Percentiles rank a stretch among this genome's conserved stretches.
phyloP scores from a whole-genome alignment of 1,284 basidiomycete genomes.

The Binderoboletus segoi region DNA sequence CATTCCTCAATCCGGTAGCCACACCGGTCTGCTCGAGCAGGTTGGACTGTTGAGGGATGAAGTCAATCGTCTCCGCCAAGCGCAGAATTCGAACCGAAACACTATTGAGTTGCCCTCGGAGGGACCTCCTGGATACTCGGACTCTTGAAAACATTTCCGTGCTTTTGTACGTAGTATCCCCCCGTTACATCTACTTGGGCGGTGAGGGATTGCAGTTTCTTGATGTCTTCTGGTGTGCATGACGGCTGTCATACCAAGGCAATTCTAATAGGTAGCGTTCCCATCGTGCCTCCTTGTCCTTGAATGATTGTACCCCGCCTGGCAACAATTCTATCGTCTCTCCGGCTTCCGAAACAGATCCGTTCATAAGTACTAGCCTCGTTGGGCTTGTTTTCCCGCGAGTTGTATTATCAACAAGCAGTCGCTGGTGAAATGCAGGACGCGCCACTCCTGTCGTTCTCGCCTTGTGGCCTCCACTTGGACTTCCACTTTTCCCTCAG shows the following conservation, averaged over 20 bases:
- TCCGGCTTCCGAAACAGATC: slow-evolving; percentile 39
- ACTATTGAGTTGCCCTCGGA: not conserved
- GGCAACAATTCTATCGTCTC: slow-evolving; percentile 40
- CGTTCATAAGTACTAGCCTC: slow-evolving; percentile 46
- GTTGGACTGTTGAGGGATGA: slow-evolving; percentile 13
- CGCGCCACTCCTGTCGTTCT: slow-evolving; percentile 59
- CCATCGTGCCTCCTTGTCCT: slow-evolving; percentile 46
- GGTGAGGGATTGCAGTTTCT: too few relatives aligned
- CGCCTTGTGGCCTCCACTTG: slow-evolving; percentile 60
- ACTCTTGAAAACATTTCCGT: too few relatives aligned
- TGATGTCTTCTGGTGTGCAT: too few relatives aligned
- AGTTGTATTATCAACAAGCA: not conserved
- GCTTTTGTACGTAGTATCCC: too few relatives aligned
- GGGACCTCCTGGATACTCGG: slow-evolving; percentile 8
- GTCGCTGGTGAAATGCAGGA: not conserved
- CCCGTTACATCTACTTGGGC: too few relatives aligned
- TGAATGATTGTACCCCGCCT: slow-evolving; percentile 40
- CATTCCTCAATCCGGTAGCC: too few relatives aligned
- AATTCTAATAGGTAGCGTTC: too few relatives aligned
- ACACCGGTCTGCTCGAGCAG: not conserved
- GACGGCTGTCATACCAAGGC: too few relatives aligned
- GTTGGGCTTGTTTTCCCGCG: slow-evolving; percentile 46
- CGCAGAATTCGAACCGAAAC: not conserved
- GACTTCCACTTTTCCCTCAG: slow-evolving; percentile 62
- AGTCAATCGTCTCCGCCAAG: slow-evolving; percentile 9